A percentile compares a stretch with the other conserved stretches of the same genome.
Evolutionary conservation across 2,329 filamentous ascomycete species (phyloP).

Genomic region (Fusarium sp.): DNA sequence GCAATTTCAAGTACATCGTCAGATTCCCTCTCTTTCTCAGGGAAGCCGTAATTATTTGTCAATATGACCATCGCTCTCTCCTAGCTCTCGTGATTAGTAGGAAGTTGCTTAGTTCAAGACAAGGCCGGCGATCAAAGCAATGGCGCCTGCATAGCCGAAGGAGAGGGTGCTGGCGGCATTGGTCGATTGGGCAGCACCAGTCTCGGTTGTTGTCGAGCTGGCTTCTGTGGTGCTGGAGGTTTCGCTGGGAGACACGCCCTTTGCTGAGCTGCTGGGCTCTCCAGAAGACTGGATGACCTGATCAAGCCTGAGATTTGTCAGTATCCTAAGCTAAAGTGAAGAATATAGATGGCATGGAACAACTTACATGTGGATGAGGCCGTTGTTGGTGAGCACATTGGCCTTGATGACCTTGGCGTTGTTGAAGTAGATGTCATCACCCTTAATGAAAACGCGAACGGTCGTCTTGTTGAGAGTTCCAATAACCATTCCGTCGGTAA

Average conservation of each 20-base stretch:
- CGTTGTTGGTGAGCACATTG: constrained; percentile 38
- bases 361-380: constrained; percentile 36
- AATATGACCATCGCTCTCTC: not conserved
- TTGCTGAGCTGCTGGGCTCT: constrained; percentile 6
- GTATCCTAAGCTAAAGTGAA: not conserved
- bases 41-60: not conserved
- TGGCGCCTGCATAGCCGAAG: not conserved
- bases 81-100: not conserved
- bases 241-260: not conserved
- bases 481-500: constrained; percentile 28
- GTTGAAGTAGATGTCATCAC: constrained; percentile 36
- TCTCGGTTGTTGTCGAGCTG: constrained; percentile 9
- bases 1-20: not conserved
- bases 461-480: constrained; percentile 30
- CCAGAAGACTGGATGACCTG: not conserved
- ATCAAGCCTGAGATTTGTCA: not conserved
- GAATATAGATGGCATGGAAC: too few relatives aligned
- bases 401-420: constrained; percentile 39
- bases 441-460: constrained; percentile 24
- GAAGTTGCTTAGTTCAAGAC: not conserved
- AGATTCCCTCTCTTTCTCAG: not conserved
- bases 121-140: constrained; percentile 13
- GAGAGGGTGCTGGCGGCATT: constrained; percentile 6
- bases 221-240: not conserved
- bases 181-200: not conserved